Percentiles rank a stretch among this genome's conserved stretches.
Conservation (phyloP, 2,329 filamentous ascomycete genomes). For the Zymoseptoria ardabiliae region DNA sequence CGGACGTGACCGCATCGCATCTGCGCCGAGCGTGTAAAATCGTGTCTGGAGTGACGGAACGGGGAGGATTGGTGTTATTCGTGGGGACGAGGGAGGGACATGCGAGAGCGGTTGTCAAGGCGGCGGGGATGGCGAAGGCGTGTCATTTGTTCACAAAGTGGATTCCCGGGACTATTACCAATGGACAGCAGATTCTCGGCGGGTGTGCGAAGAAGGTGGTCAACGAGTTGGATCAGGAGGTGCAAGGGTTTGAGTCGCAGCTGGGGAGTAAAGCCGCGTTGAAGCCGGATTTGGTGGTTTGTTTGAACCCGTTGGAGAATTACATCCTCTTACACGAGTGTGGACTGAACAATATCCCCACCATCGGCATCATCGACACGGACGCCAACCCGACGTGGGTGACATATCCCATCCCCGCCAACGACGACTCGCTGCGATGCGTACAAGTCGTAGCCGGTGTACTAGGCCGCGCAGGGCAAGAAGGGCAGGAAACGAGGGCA, state of each 20-base stretch:
- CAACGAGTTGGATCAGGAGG: constrained; percentile 61
- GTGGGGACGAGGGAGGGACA: constrained; percentile 82
- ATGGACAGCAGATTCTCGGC: constrained; percentile 80
- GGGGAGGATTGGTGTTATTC: constrained; percentile 81
- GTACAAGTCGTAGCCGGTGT: constrained; percentile 77
- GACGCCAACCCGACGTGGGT: constrained; percentile 88
- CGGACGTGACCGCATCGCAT: constrained; percentile 82
- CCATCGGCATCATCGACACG: constrained; percentile 90
- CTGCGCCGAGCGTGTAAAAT: constrained; percentile 89
- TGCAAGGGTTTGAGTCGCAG: constrained; percentile 59
- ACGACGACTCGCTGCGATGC: constrained; percentile 88
- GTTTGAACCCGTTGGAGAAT: constrained; percentile 89
- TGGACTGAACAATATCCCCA: constrained; percentile 77
- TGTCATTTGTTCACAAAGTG: constrained; percentile 91
- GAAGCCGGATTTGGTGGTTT: constrained; percentile 83
- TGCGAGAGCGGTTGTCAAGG: constrained; percentile 69
- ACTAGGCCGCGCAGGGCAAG: constrained; percentile 74
- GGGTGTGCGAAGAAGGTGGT: constrained; percentile 65
- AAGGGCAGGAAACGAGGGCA: constrained; percentile 62
- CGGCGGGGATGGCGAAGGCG: constrained; percentile 67
- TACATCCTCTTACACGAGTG: constrained; percentile 87
- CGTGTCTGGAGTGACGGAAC: constrained; percentile 75
- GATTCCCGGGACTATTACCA: constrained; percentile 87
- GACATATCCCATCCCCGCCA: constrained; percentile 92
- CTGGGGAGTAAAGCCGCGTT: constrained; percentile 58